Evolutionary conservation across 306 rosid genomes (phyloP), one percentile per base, ranked within the genome.

Genomic region (Vigna reflexopilosa): DNA sequence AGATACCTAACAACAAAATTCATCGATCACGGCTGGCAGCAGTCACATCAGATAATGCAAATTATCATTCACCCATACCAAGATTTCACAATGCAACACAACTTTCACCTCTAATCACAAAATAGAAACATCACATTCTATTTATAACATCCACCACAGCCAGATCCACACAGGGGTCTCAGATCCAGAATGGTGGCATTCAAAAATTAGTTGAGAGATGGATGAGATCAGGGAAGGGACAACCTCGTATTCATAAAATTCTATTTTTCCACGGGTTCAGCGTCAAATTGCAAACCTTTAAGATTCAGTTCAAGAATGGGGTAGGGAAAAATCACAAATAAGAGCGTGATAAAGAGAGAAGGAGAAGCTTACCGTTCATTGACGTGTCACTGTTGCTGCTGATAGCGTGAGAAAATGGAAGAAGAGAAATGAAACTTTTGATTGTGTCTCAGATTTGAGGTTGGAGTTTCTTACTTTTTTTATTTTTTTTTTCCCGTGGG

Each of bases 131-230:
- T 0, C 17, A 20, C 3, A 44, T 67, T 44, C 17, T 12, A 44
- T 11, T 20, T 42, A 20, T 42, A 36, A 44, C 72, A 67, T 20
- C 36, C 34, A 67, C 9, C 17, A 68, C 42, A 47, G 47, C 7
- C 49, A 73, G 80, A 83, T 72, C 79, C 38, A 48, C 7, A 36
- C n/a, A 47, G 8, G 55, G 58, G 51, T 22, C 48, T 75, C 86
- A 80, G 85, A 85, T 87, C 82, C 76, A 65, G 75, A 65, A 45
- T 40, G 49, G 26, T 40, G 55, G 44, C 66, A 71, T 34, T 55
- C 70, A 62, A 26, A 51, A 77, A 72, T 55, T 49, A 71, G 70
- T 26, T 20, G 3, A 55, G 12, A 4, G 49, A 75, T 44, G 2
- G 22, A 45, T 2, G 70, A 65, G 82, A 82, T 82, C 79, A 44